Evolutionary conservation across 2,329 filamentous ascomycete genomes (phyloP).

Genomic region (Pseudocercospora musae): DNA sequence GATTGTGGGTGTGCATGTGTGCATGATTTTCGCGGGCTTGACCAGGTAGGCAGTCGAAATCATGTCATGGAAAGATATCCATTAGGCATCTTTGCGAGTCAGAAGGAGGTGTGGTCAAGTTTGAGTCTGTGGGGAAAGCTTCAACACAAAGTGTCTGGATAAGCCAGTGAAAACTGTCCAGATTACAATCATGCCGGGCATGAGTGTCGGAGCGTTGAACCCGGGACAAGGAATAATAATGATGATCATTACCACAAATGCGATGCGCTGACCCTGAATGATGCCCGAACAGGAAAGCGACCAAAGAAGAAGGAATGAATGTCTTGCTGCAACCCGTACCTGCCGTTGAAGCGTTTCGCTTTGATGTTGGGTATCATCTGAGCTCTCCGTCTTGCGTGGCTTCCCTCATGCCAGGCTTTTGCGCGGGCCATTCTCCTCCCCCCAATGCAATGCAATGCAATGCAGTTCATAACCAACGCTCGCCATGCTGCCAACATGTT

Average conservation of each 20-base stretch:
- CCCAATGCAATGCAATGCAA: constrained; percentile 6
- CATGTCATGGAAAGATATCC: no score
- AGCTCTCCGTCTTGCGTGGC: background rate
- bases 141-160: background rate
- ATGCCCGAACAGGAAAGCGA: background rate
- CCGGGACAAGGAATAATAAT: background rate
- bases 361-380: background rate
- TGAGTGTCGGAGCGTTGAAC: background rate
- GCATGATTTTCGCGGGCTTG: no score
- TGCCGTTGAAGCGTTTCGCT: background rate
- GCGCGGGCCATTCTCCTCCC: background rate
- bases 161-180: background rate
- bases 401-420: background rate
- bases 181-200: background rate
- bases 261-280: background rate
- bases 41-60: no score
- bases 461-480: background rate
- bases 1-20: no score
- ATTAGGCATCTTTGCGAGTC: background rate
- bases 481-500: background rate
- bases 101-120: background rate
- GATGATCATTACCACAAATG: background rate
- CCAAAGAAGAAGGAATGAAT: background rate
- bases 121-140: background rate
- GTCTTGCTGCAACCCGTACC: background rate